phyloP scores from a whole-genome alignment of 2,329 filamentous ascomycete species.

The Ophiosphaerella korrae region DNA sequence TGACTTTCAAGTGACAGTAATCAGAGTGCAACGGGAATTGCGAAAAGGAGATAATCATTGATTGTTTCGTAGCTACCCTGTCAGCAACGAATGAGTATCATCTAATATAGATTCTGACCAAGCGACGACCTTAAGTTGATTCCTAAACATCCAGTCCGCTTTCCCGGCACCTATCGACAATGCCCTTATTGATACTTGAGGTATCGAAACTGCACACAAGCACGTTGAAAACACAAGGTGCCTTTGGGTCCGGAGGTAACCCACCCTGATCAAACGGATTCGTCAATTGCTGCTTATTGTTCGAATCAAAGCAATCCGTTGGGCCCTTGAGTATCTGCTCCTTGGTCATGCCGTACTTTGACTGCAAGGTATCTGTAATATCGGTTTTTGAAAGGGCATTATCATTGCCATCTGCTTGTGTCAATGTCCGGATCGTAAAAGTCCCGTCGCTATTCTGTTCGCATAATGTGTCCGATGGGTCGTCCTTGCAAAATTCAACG shows the following conservation, averaged over 20 bases:
- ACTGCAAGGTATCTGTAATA: background rate
- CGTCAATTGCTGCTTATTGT: constrained; percentile 7
- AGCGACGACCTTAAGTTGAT: too few relatives aligned
- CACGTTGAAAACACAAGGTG: constrained; percentile 2
- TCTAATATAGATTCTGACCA: too few relatives aligned
- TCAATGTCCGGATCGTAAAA: background rate
- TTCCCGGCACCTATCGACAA: too few relatives aligned
- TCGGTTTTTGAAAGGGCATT: background rate
- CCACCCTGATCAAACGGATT: constrained; percentile 4
- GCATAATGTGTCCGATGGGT: background rate
- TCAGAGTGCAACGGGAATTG: too few relatives aligned
- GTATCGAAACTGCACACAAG: background rate
- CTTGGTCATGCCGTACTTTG: constrained; percentile 7
- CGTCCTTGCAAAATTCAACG: background rate
- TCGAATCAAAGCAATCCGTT: constrained; percentile 9
- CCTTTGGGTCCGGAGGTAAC: background rate
- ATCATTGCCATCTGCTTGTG: background rate
- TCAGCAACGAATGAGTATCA: too few relatives aligned
- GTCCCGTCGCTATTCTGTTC: background rate
- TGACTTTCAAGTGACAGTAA: too few relatives aligned
- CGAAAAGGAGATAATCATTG: too few relatives aligned
- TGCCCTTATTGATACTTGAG: too few relatives aligned
- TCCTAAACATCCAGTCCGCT: too few relatives aligned
- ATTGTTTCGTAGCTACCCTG: too few relatives aligned
- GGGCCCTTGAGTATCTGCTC: constrained; percentile 3